These are phyloP conservation scores for Blastocystis sp. DNA, from an alignment of 352 stramenopile genomes.

Conservation along the genomic window DNA sequence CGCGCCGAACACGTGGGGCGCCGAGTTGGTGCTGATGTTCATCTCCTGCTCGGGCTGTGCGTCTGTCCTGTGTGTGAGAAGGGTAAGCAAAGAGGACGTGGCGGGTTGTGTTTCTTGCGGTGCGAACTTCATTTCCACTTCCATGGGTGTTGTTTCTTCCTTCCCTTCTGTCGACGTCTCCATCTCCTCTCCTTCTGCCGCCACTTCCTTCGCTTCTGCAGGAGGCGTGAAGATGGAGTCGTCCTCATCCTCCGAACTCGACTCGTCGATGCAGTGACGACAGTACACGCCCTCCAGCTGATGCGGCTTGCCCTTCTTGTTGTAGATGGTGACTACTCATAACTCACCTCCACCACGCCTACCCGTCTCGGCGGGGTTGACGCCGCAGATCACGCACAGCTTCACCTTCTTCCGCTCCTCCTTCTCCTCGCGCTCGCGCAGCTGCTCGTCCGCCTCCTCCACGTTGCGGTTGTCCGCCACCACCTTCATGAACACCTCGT, in stretches of 20 bases:
- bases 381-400: slow-evolving; percentile 5
- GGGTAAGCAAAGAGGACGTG: too few relatives aligned
- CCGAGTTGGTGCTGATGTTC: background rate
- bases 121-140: background rate
- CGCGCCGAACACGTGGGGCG: background rate
- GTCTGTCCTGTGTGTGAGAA: too few relatives aligned
- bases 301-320: slow-evolving; percentile 39
- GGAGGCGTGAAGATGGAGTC: background rate
- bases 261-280: slow-evolving; percentile 1
- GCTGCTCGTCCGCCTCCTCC: slow-evolving; percentile 26
- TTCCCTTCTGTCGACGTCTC: background rate
- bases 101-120: too few relatives aligned
- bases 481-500: slow-evolving; percentile 54
- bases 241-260: background rate
- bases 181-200: background rate
- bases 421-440: slow-evolving; percentile 1
- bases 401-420: slow-evolving; percentile 22
- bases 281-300: slow-evolving; percentile 19
- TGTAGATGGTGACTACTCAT: slow-evolving; percentile 31
- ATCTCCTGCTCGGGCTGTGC: too few relatives aligned
- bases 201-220: slow-evolving; percentile 2
- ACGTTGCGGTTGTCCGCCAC: slow-evolving; percentile 12
- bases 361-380: slow-evolving; percentile 40
- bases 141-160: background rate
- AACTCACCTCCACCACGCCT: background rate